Percentiles rank a stretch among this genome's conserved stretches.
Conservation (phyloP, 2,329 filamentous ascomycete species). For the Fusarium algeriense region DNA sequence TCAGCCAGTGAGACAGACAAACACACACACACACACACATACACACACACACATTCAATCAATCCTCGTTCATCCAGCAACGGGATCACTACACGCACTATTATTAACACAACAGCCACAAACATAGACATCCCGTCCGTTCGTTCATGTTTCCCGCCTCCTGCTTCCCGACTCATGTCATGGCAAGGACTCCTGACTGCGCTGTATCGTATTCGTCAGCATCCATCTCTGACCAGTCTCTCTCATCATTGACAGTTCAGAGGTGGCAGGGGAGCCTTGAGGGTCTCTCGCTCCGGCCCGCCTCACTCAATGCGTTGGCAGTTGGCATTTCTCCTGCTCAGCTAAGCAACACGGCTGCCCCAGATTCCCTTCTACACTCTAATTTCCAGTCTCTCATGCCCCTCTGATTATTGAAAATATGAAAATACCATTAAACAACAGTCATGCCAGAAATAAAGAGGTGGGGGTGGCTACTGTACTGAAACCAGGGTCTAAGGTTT, state of each 20-base stretch:
- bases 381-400: slow-evolving; percentile 1
- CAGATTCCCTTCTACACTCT: slow-evolving; percentile 1
- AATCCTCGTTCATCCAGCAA: slow-evolving; percentile 38
- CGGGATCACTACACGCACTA: slow-evolving; percentile 9
- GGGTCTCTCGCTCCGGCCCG: slow-evolving; percentile 33
- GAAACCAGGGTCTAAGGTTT: slow-evolving; percentile 23
- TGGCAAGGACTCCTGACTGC: slow-evolving; percentile 4
- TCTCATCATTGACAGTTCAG: slow-evolving; percentile 16
- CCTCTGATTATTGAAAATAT: slow-evolving; percentile 7
- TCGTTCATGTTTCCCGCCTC: slow-evolving; percentile 10
- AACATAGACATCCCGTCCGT: slow-evolving; percentile 13
- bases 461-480: slow-evolving; percentile 29
- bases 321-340: slow-evolving; percentile 15
- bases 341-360: slow-evolving; percentile 11
- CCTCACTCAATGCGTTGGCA: slow-evolving; percentile 30
- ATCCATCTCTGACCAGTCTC: neutral
- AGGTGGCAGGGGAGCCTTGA: slow-evolving; percentile 35
- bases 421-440: slow-evolving; percentile 12
- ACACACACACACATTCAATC: neutral
- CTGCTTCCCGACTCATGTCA: neutral
- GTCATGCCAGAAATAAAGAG: slow-evolving; percentile 28
- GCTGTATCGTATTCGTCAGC: slow-evolving; percentile 34
- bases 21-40: neutral
- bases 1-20: slow-evolving; percentile 6
- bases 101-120: slow-evolving; percentile 27